Evolutionary conservation across 23 red algal species (phyloP).

Genomic region (Gracilaria caudata): DNA sequence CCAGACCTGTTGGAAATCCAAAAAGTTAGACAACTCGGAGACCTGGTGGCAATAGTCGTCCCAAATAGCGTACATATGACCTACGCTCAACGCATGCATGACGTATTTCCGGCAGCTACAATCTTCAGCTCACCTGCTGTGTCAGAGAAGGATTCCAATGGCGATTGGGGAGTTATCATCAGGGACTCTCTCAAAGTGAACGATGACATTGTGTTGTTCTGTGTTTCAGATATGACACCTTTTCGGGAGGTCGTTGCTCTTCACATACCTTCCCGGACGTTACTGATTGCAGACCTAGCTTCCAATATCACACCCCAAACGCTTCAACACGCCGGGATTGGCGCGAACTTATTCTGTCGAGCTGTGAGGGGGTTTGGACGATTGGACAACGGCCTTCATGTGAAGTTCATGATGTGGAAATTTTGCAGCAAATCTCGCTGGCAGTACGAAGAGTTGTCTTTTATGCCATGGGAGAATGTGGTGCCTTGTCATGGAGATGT

Average conservation of each 20-base stretch:
- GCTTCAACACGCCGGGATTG: background rate
- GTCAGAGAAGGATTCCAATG: background rate
- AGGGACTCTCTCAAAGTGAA: background rate
- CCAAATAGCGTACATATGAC: constrained; percentile 30
- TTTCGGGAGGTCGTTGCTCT: constrained; percentile 21
- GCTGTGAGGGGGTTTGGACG: background rate
- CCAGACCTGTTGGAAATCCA: constrained; percentile 5
- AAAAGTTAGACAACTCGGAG: background rate
- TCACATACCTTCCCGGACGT: constrained; percentile 4
- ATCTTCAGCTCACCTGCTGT: constrained; percentile 38
- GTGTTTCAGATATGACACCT: background rate
- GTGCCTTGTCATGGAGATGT: constrained; percentile 30
- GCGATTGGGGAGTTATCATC: constrained; percentile 28
- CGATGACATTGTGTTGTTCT: background rate
- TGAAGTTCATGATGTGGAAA: constrained; percentile 21
- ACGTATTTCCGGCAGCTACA: background rate
- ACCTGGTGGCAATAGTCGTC: constrained; percentile 11
- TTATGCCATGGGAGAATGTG: constrained; percentile 9
- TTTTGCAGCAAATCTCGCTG: background rate
- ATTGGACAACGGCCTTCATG: background rate
- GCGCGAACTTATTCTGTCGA: background rate
- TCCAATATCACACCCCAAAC: constrained; percentile 12
- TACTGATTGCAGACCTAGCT: constrained; percentile 21
- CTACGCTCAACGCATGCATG: constrained; percentile 21
- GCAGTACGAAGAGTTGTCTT: constrained; percentile 13